Evolutionary conservation across 768 basidiomycete species (phyloP), one percentile per base, ranked within the genome.

Genomic region (Termitomyces sp.): DNA sequence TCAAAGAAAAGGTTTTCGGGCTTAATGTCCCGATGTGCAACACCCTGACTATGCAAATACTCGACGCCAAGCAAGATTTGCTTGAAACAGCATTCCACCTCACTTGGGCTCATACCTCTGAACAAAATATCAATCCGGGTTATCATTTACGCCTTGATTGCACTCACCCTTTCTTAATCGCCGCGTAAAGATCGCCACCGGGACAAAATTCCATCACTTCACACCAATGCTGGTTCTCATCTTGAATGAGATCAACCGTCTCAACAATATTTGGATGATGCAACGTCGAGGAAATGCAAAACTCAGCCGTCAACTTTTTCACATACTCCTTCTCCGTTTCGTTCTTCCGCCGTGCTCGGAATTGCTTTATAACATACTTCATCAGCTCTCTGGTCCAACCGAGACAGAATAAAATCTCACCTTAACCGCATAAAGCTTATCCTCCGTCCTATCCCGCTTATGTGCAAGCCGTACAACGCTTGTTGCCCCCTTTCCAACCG

Each of bases 201-300:
- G 94, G 94, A 68, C 96, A 99, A 69, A 94, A 99, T 72, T 98
- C 97, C 96, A 99, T 98, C 46, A 99, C 96, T 71, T 98, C 97
- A 68, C 96, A 99, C 96, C 96, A 99, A 67, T 94, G 87, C 61
- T 92, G 87, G 61, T 76, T 83, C 74, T 99, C 96, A 72, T 99
- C 97, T 66, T 99, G 97, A n/a, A 99, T 90, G 58, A 99, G 86
- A 71, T 99, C 96, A 58, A 99, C 96, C 6, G 96, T 99, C 77
- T 98, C 95, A 68, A 98, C 95, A 65, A 98, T 84, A 70, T 98
- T 98, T 67, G 85, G 77, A 68, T 96, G 94, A 69, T 93, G 92
- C 29, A 98, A 73, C 1, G 95, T 97, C 37, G 95, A 97, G 44
- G 93, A 95, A 61, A 98, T 98, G 74, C 95, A 98, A 74, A 98